Evolutionary conservation across 805 yeast species (phyloP).

Genomic region (Lipomyces anomalus): DNA sequence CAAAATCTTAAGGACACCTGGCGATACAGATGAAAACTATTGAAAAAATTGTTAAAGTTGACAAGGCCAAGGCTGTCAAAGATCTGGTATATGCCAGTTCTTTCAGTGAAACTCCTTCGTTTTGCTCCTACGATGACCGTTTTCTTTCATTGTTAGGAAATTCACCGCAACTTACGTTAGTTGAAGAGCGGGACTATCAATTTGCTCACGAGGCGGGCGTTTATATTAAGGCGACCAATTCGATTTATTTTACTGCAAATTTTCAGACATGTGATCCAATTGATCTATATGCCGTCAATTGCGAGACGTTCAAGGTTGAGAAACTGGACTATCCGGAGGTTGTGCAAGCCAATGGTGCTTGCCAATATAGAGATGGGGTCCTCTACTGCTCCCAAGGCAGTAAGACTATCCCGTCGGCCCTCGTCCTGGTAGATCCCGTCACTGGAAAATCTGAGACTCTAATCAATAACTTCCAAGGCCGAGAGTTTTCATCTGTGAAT

Average conservation of each 20-base stretch:
- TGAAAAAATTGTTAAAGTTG: too few species aligned
- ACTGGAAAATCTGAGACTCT: constrained; percentile 6
- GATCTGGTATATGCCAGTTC: constrained; percentile 12
- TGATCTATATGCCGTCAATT: constrained; percentile 11
- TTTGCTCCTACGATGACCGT: constrained; percentile 10
- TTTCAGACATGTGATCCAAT: constrained; percentile 16
- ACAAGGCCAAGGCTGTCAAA: too few species aligned
- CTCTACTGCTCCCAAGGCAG: constrained; percentile 21
- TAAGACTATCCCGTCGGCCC: constrained; percentile 7
- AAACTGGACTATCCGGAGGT: constrained; percentile 10
- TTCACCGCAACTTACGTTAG: constrained; percentile 2
- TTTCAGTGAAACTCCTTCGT: constrained; percentile 5
- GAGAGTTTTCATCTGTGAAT: constrained; percentile 19
- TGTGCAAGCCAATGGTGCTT: constrained; percentile 20
- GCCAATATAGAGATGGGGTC: constrained; percentile 10
- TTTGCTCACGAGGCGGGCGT: constrained; percentile 24
- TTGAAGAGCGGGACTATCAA: constrained; percentile 10
- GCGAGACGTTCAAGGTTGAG: constrained; percentile 4
- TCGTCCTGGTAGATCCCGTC: constrained; percentile 15
- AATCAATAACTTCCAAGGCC: constrained; percentile 19
- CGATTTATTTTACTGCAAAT: constrained; percentile 19
- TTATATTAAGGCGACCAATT: constrained; percentile 15
- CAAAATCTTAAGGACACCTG: too few species aligned
- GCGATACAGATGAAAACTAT: too few species aligned
- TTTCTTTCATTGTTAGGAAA: constrained; percentile 9